Evolutionary conservation across 139 green algal genomes (phyloP).

Genomic region (Diplosphaera chodatii): DNA sequence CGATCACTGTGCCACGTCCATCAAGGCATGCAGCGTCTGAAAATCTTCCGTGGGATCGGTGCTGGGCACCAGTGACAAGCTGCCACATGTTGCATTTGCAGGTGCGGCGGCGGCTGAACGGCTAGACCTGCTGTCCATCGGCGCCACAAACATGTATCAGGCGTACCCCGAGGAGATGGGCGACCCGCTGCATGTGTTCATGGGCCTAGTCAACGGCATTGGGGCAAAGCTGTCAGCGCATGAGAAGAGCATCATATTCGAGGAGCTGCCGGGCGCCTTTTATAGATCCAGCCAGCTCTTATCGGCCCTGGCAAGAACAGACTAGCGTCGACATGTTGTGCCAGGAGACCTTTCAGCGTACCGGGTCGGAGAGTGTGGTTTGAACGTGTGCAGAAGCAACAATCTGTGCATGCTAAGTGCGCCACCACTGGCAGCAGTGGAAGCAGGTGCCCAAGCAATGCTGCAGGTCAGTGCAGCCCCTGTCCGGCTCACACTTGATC

Average conservation of each 20-base stretch:
- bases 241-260: constrained; percentile 11
- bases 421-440: background rate
- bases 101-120: constrained; percentile 20
- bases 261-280: constrained; percentile 13
- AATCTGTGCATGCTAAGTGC: background rate
- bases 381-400: too few relatives aligned
- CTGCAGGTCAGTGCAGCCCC: too few relatives aligned
- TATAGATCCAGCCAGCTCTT: constrained; percentile 18
- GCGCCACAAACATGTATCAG: constrained; percentile 10
- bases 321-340: constrained; percentile 1
- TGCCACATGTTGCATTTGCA: too few relatives aligned
- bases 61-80: too few relatives aligned
- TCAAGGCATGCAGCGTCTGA: too few relatives aligned
- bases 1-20: too few relatives aligned
- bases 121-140: constrained; percentile 12
- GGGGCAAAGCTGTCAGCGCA: constrained; percentile 4
- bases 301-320: constrained; percentile 4
- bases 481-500: too few relatives aligned
- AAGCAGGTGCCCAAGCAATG: too few relatives aligned
- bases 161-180: constrained; percentile 4
- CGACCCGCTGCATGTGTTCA: constrained; percentile 12
- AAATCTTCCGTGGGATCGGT: too few relatives aligned
- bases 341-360: too few relatives aligned
- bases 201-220: constrained; percentile 6
- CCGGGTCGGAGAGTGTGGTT: too few relatives aligned